Percentiles rank a stretch among this genome's conserved stretches.
These are phyloP conservation scores for Aaosphaeria pasadenensis DNA, from an alignment of 2,329 filamentous ascomycete genomes.

Conservation along the genomic window DNA sequence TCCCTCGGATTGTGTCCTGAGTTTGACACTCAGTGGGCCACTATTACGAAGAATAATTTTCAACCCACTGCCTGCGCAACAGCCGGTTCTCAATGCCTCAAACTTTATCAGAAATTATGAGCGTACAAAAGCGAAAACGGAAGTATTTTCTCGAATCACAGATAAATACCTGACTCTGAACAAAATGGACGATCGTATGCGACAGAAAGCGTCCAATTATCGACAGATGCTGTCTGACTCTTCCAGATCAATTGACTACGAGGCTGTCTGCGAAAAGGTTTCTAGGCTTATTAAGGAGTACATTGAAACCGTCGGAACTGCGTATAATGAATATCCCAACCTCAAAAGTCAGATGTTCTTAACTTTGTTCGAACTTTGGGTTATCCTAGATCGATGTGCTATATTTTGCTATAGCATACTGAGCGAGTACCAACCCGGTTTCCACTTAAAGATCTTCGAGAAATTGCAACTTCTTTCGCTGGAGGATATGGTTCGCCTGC, in stretches of 20 bases:
- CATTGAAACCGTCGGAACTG: slow-evolving; percentile 23
- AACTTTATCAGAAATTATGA: background rate
- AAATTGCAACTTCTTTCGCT: slow-evolving; percentile 50
- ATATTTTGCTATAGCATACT: slow-evolving; percentile 48
- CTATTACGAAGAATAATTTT: background rate
- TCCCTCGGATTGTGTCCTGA: background rate
- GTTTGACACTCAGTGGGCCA: background rate
- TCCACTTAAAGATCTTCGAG: slow-evolving; percentile 52
- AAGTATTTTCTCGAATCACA: background rate
- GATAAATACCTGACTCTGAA: background rate
- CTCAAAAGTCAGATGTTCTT: slow-evolving; percentile 55
- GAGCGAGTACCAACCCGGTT: slow-evolving; percentile 49
- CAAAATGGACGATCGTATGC: background rate
- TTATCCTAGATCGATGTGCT: slow-evolving; percentile 52
- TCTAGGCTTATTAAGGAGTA: slow-evolving; percentile 36
- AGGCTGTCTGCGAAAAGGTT: slow-evolving; percentile 12
- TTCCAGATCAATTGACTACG: background rate
- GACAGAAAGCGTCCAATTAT: too few relatives aligned
- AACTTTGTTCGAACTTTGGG: slow-evolving; percentile 57
- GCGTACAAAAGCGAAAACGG: background rate
- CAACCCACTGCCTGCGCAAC: background rate
- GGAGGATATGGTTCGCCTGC: slow-evolving; percentile 51
- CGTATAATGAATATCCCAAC: slow-evolving; percentile 46
- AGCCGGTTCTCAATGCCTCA: background rate
- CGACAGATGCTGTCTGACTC: background rate